A percentile compares a stretch with the other conserved stretches of the same genome.
Conservation (phyloP, 345 rosid genomes). For the Syzygium aromaticum region DNA sequence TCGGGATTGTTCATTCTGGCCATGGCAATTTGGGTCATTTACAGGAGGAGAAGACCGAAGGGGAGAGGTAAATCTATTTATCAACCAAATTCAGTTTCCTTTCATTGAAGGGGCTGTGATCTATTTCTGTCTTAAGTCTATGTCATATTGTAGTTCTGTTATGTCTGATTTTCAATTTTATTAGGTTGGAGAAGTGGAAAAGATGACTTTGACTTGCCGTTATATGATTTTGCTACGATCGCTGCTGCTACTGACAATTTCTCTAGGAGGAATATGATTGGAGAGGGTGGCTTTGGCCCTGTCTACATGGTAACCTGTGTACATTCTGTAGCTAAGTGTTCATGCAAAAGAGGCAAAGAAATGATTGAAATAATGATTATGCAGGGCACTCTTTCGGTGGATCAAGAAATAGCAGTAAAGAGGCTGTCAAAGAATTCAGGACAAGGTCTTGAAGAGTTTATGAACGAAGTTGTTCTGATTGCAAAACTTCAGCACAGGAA, state of each 20-base stretch:
- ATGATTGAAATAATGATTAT: not conserved
- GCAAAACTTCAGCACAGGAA: conserved; percentile 55
- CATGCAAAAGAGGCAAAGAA: not conserved
- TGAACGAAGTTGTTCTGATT: conserved; percentile 26
- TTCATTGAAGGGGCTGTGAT: conserved; percentile 18
- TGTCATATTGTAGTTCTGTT: conserved; percentile 2
- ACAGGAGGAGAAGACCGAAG: not conserved
- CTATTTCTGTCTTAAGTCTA: not conserved
- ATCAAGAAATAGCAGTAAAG: conserved; percentile 42
- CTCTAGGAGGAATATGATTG: conserved; percentile 24
- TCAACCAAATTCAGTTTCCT: not conserved
- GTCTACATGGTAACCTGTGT: conserved; percentile 26
- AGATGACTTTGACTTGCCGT: conserved; percentile 21
- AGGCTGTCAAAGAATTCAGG: conserved; percentile 24
- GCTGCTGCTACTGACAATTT: conserved; percentile 33
- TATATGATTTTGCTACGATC: conserved; percentile 27
- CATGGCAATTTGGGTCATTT: not conserved
- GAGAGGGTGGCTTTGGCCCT: conserved; percentile 48
- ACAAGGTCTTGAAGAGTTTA: conserved; percentile 33
- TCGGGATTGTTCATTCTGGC: not conserved
- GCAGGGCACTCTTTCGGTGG: conserved; percentile 34
- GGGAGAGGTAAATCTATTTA: not conserved
- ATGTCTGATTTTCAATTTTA: not conserved
- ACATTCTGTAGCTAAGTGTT: not conserved
- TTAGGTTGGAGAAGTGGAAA: not conserved